These are phyloP conservation scores for Yarrowia porcina DNA, from an alignment of 805 yeast genomes.

Conservation along the genomic window DNA sequence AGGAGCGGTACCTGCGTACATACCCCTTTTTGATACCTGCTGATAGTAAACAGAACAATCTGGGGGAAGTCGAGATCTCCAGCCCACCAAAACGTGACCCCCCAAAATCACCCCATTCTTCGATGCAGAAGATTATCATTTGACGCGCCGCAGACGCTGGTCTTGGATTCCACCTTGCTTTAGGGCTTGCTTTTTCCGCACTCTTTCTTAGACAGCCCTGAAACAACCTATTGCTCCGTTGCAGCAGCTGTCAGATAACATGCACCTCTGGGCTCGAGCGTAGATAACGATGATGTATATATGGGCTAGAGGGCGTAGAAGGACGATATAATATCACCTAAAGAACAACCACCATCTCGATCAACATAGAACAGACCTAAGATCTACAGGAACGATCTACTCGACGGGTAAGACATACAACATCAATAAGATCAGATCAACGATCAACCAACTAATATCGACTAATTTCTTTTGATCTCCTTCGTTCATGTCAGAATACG, in stretches of 20 bases:
- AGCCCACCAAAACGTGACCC: background rate
- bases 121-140: background rate
- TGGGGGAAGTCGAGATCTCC: background rate
- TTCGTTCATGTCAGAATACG: background rate
- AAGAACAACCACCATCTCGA: too few relatives aligned
- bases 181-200: background rate
- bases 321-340: too few relatives aligned
- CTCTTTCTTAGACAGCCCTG: background rate
- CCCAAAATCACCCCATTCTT: background rate
- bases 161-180: too few relatives aligned
- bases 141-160: background rate
- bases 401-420: too few relatives aligned
- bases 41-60: too few relatives aligned
- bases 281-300: background rate
- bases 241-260: slow-evolving; percentile 10
- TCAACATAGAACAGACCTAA: too few relatives aligned
- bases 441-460: too few relatives aligned
- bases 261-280: background rate
- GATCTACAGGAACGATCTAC: too few relatives aligned
- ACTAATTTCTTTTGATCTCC: too few relatives aligned
- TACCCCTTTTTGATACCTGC: too few relatives aligned
- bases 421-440: too few relatives aligned
- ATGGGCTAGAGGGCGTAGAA: too few relatives aligned
- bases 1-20: background rate
- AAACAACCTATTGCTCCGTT: background rate